Percentiles rank a stretch among this genome's conserved stretches.
These are phyloP conservation scores for Boletus sensibilis DNA, from an alignment of 768 basidiomycete species.

Conservation along the genomic window DNA sequence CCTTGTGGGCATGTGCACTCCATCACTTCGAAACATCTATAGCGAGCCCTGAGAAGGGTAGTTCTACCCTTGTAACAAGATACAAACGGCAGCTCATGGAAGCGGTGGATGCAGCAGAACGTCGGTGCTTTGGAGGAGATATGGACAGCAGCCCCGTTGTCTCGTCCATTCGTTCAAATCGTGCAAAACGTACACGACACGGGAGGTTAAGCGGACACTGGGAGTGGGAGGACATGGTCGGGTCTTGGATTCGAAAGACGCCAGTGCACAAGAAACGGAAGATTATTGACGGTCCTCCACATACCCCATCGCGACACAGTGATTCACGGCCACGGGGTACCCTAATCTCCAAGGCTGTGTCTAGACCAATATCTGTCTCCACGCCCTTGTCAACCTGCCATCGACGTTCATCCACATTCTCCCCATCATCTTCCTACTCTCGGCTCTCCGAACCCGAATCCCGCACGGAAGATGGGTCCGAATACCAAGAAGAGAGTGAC, in stretches of 20 bases:
- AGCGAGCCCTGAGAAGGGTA: slow-evolving; percentile 20
- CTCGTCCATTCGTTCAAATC: slow-evolving; percentile 2
- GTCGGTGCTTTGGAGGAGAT: slow-evolving; percentile 40
- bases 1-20: slow-evolving; percentile 52
- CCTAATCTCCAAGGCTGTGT: background rate
- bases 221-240: slow-evolving; percentile 49
- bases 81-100: slow-evolving; percentile 45
- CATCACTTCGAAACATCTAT: slow-evolving; percentile 42
- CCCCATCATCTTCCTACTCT: slow-evolving; percentile 10
- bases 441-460: slow-evolving; percentile 12
- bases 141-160: slow-evolving; percentile 16
- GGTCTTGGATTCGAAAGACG: slow-evolving; percentile 44
- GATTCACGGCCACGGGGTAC: background rate
- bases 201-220: slow-evolving; percentile 35
- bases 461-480: slow-evolving; percentile 21
- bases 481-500: slow-evolving; percentile 21
- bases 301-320: background rate
- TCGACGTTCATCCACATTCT: slow-evolving; percentile 5
- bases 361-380: background rate
- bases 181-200: slow-evolving; percentile 5
- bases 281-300: slow-evolving; percentile 3
- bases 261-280: slow-evolving; percentile 30
- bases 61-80: slow-evolving; percentile 27
- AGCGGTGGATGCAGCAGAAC: slow-evolving; percentile 51
- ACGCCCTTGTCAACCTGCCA: background rate